Evolutionary conservation across 495 filamentous ascomycete genomes (phyloP), one percentile per base, ranked within the genome.

Genomic region (Penicillium mononematosum): DNA sequence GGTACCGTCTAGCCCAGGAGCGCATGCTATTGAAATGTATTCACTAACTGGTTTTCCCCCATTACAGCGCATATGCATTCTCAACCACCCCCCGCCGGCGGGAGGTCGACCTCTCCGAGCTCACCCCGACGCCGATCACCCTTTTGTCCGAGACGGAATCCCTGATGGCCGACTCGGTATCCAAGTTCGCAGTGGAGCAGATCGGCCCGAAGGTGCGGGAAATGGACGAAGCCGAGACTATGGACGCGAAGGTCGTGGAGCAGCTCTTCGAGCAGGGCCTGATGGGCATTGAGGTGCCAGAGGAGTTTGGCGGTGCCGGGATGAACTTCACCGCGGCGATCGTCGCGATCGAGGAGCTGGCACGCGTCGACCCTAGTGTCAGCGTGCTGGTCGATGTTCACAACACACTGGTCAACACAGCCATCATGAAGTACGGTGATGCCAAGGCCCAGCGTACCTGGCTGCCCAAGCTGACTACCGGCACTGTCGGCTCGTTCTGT

Each of bases 271-370:
- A 98, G 76, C 93, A 98, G 73, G 94, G 94, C 4, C 69, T 99
- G 10, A 99, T 99, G 94, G 88, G 94, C 50, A 83, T 99, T 52
- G 94, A 99, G 76, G 91, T 99, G 22, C 93, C 92, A 25, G 95
- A 99, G 73, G 92, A 97, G 69, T 98, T 88, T 67, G 94, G 94
- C 52, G 94, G 94, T 16, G 88, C 94, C 4, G 94, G 91, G 45
- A 98, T 98, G 94, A 96, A 97, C 81, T 99, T 99, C 75, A 98
- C 95, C 6, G 75, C 92, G 0, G 94, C 91, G 10, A 96, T 98
- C 68, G 86, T 98, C 45, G 93, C 90, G 11, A 98, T 99, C 68
- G 94, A 99, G 76, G 95, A 99, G 78, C 77, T 98, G 53, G 94
- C 95, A 2, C 85, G 91, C 52, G 87, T 98, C 22, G 94, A 99